Evolutionary conservation across 1,284 basidiomycete species (phyloP), one percentile per base, ranked within the genome.

Genomic region (Austroboletus niveus): DNA sequence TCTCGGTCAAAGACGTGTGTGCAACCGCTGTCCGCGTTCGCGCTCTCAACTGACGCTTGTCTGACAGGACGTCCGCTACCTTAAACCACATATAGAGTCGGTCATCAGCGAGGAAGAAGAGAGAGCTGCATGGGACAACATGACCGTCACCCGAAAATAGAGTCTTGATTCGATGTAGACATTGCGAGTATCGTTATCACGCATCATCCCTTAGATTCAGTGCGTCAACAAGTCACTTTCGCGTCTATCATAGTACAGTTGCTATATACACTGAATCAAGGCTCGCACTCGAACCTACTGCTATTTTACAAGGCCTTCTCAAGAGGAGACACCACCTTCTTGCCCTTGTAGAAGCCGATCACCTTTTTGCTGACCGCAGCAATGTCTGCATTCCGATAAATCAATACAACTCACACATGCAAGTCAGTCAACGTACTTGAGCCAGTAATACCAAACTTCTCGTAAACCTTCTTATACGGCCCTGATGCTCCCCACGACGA

Each of bases 391-490:
- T 30, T 41, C 50, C 35, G 6, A 27, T 24, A 46, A 48, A 48
- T 57, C 35, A 61, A 50, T 11, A 29, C 9, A 40, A 45, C 8
- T 46, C 47, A 42, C n/a, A n/a, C 5, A 9, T 31, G 8, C 29
- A 27, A 29, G 36, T 40, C 7, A 40, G 14, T 30, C 24, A 31
- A 79, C 82, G 55, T 71, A 87, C 85, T 89, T 44, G 79, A 68
- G n/a, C 84, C 85, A 48, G 91, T 94, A 67, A 95, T 79, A 39
- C 88, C 92, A 65, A 94, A 92, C 74, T 91, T 89, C 73, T 87
- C 87, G 70, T 95, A 96, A 15, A 94, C 87, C 75, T 94, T 80
- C 70, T 83, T 80, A 71, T 92, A 94, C 17, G 94, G 94, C 45
- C 87, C 94, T 41, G 93, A 96, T 32, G 90, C 85, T 69, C 94